Percentiles rank a stretch among this genome's conserved stretches.
These are phyloP conservation scores for Gynostemma pentaphyllum DNA, from an alignment of 306 rosid genomes.

Conservation along the genomic window DNA sequence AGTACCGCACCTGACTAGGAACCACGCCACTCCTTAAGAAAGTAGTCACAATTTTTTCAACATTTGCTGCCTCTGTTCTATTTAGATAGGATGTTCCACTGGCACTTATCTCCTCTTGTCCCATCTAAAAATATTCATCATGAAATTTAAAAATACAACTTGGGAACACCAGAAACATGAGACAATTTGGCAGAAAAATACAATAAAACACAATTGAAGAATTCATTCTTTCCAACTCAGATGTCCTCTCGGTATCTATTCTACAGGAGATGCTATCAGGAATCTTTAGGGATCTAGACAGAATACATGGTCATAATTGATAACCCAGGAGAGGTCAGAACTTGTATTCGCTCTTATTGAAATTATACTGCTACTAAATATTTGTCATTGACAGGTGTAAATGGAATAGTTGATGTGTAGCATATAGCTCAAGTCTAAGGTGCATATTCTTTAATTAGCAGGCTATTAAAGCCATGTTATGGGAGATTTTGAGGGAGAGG, in stretches of 20 bases:
- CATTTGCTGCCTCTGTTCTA: conserved; percentile 99
- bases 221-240: background rate
- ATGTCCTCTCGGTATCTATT: background rate
- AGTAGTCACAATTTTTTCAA: conserved; percentile 96
- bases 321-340: too few relatives aligned
- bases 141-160: conserved; percentile 10
- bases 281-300: background rate
- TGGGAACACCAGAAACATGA: background rate
- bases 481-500: too few relatives aligned
- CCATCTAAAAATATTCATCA: conserved; percentile 48
- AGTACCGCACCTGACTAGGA: conserved; percentile 90
- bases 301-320: background rate
- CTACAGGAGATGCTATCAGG: background rate
- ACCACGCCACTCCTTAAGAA: conserved; percentile 96
- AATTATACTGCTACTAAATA: too few relatives aligned
- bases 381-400: too few relatives aligned
- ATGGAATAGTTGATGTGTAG: too few relatives aligned
- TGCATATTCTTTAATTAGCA: too few relatives aligned
- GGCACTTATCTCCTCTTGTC: conserved; percentile 99
- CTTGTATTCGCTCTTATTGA: too few relatives aligned
- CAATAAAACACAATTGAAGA: background rate
- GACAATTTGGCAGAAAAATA: background rate
- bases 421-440: too few relatives aligned
- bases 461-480: too few relatives aligned
- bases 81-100: conserved; percentile 95